A percentile compares a stretch with the other conserved stretches of the same genome.
phyloP scores from a whole-genome alignment of 1,284 basidiomycete genomes.

The Lentinula novae-zelandiae region DNA sequence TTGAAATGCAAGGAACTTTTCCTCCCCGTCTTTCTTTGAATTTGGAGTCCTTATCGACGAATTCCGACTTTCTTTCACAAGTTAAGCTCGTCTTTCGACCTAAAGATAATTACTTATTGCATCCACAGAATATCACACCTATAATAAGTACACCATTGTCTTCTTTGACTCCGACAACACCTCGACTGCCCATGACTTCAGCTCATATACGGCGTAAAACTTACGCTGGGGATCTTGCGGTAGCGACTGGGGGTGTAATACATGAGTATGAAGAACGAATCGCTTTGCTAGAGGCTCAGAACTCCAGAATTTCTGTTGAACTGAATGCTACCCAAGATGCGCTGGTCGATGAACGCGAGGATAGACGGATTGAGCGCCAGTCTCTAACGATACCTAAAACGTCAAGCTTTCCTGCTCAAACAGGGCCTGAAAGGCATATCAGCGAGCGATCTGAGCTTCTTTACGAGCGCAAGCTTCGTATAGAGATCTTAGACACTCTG shows the following conservation, averaged over 20 bases:
- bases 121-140: neutral
- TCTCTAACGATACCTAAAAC: constrained; percentile 12
- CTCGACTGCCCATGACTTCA: neutral
- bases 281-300: constrained; percentile 20
- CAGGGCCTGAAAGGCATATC: constrained; percentile 8
- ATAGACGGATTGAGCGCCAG: constrained; percentile 9
- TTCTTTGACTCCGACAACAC: neutral
- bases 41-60: neutral
- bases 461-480: constrained; percentile 21
- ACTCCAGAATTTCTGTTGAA: constrained; percentile 19
- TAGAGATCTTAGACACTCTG: constrained; percentile 21
- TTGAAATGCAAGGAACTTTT: constrained; percentile 1
- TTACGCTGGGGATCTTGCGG: constrained; percentile 20
- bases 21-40: constrained; percentile 10
- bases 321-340: constrained; percentile 20
- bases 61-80: neutral
- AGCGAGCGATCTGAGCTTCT: constrained; percentile 18
- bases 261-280: constrained; percentile 22
- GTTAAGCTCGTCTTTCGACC: neutral
- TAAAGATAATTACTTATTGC: too few species aligned
- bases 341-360: constrained; percentile 21
- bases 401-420: constrained; percentile 1
- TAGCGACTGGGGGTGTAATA: constrained; percentile 15
- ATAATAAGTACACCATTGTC: neutral
- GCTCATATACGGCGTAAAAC: constrained; percentile 19